These are phyloP conservation scores for Scleroderma bovista DNA, from an alignment of 768 basidiomycete species.

Conservation along the genomic window DNA sequence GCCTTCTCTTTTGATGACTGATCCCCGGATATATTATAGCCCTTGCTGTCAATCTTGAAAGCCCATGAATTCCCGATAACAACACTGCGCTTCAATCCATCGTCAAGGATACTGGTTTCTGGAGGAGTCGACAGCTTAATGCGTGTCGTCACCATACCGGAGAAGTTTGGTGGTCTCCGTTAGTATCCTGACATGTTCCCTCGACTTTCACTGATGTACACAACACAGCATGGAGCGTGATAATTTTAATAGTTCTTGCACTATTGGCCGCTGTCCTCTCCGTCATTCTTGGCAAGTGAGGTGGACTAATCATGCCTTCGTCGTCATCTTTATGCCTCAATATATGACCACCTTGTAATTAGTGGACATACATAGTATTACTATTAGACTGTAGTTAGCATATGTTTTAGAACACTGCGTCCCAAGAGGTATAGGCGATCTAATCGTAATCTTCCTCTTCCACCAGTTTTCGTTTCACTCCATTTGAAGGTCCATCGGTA, in stretches of 20 bases:
- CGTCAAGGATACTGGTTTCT: slow-evolving; percentile 73
- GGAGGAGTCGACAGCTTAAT: slow-evolving; percentile 90
- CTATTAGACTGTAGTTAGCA: slow-evolving; percentile 20
- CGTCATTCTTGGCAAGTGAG: slow-evolving; percentile 30
- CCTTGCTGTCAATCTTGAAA: slow-evolving; percentile 79
- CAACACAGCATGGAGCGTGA: slow-evolving; percentile 33
- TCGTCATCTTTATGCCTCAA: not conserved
- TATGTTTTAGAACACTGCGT: slow-evolving; percentile 4
- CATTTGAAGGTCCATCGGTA: slow-evolving; percentile 46
- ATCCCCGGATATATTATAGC: slow-evolving; percentile 43
- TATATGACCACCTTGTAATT: not conserved
- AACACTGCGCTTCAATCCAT: slow-evolving; percentile 81
- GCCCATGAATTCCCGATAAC: slow-evolving; percentile 96
- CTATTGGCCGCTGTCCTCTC: slow-evolving; percentile 40
- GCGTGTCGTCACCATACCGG: slow-evolving; percentile 72
- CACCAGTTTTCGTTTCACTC: slow-evolving; percentile 71
- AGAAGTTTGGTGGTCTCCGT: slow-evolving; percentile 48
- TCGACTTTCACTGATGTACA: slow-evolving; percentile 23
- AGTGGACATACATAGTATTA: slow-evolving; percentile 10
- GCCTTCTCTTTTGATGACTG: not conserved
- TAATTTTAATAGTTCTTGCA: slow-evolving; percentile 38
- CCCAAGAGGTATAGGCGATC: not conserved
- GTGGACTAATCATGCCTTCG: not conserved
- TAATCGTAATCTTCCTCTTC: slow-evolving; percentile 88
- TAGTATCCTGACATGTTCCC: slow-evolving; percentile 30